Conservation (phyloP, 1,284 basidiomycete genomes). For the Cryptococcus sp. region DNA sequence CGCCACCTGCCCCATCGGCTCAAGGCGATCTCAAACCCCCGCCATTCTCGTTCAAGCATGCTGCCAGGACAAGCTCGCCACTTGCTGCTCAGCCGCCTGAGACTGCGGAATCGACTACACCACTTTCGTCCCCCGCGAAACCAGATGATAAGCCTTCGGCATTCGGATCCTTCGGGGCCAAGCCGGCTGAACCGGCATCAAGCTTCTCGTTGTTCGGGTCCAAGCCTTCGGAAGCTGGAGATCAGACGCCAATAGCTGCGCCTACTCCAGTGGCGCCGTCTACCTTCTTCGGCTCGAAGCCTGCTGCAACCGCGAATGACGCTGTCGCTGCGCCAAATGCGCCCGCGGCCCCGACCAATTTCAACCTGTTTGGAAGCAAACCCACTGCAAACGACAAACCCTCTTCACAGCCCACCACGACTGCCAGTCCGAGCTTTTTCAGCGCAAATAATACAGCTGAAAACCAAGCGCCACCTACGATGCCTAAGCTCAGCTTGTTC, state of each 20-base stretch:
- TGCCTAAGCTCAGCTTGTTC: conserved; percentile 6
- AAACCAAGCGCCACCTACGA: background rate
- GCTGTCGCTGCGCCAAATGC: background rate
- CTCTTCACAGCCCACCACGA: background rate
- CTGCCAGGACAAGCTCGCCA: conserved; percentile 46
- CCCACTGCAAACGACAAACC: background rate
- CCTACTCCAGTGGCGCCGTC: background rate
- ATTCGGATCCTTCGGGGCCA: conserved; percentile 8
- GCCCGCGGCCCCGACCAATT: background rate
- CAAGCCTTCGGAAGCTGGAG: too few relatives aligned
- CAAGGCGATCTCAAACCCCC: conserved; percentile 9
- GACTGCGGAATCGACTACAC: conserved; percentile 20
- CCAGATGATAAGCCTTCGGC: conserved; percentile 7
- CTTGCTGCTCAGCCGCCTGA: conserved; percentile 37
- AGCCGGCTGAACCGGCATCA: conserved; percentile 1
- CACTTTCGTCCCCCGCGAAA: conserved; percentile 29
- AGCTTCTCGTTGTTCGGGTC: too few relatives aligned
- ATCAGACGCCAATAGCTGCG: too few relatives aligned
- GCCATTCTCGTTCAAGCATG: conserved; percentile 37
- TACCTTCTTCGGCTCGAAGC: conserved; percentile 1
- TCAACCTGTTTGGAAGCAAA: conserved; percentile 11
- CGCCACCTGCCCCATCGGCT: background rate
- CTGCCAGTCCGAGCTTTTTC: conserved; percentile 17
- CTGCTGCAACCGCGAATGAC: background rate
- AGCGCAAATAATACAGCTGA: background rate